A percentile compares a stretch with the other conserved stretches of the same genome.
phyloP scores from a whole-genome alignment of 2,329 filamentous ascomycete genomes.

The Apiospora malaysiana region DNA sequence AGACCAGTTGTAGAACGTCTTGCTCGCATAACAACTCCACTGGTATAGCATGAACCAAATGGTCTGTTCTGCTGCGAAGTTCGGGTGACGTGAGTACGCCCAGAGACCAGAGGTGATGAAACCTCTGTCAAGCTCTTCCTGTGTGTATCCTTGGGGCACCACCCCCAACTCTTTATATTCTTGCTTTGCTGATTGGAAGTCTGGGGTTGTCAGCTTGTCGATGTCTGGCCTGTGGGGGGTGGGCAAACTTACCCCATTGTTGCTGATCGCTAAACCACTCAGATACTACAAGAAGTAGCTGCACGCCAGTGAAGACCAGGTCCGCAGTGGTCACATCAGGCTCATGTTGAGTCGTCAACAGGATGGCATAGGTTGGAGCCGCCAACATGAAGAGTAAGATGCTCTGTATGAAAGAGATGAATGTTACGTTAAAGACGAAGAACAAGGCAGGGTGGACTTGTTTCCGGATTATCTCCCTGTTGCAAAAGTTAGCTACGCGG shows the following conservation, averaged over 20 bases:
- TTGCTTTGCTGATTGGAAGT: constrained; percentile 82
- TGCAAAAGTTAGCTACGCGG: background rate
- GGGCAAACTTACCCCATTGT: constrained; percentile 73
- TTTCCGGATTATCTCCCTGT: constrained; percentile 72
- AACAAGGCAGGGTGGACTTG: constrained; percentile 70
- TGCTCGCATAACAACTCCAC: constrained; percentile 81
- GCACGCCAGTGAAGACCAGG: constrained; percentile 51
- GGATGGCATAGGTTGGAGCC: constrained; percentile 79
- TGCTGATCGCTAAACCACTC: constrained; percentile 90
- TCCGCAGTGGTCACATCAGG: constrained; percentile 53
- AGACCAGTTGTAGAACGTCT: constrained; percentile 79
- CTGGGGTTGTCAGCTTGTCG: constrained; percentile 42
- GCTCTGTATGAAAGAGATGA: constrained; percentile 86
- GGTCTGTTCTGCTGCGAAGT: constrained; percentile 90
- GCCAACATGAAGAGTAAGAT: constrained; percentile 79
- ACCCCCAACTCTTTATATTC: constrained; percentile 76
- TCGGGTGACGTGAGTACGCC: constrained; percentile 89
- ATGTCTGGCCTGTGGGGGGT: background rate
- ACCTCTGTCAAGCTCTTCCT: constrained; percentile 84
- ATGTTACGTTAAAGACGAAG: constrained; percentile 85
- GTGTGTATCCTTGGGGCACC: constrained; percentile 67
- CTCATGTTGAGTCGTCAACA: constrained; percentile 73
- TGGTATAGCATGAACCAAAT: constrained; percentile 90
- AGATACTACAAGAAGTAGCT: constrained; percentile 59
- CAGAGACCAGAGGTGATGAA: constrained; percentile 87